Evolutionary conservation across 345 rosid species (phyloP), one percentile per base, ranked within the genome.

Genomic region (Citrus maxima): DNA sequence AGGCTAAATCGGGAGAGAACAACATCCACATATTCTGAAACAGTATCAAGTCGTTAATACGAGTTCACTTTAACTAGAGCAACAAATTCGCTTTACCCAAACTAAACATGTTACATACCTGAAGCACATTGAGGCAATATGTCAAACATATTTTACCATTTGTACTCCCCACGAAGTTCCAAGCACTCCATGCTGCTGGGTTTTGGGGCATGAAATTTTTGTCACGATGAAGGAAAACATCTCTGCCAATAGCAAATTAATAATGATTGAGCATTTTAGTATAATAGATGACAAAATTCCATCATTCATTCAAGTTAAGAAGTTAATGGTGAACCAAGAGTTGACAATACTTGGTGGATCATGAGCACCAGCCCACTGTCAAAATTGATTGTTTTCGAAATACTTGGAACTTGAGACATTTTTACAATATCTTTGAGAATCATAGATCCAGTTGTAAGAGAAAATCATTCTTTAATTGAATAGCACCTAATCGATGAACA

Each of bases 111-210:
- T 24, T n/a, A 38, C 85, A 56, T 75, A 93, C 98, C 99, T 95
- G 98, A 78, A 95, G 97, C 75, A 89, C 87, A 82, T 95, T 88
- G 77, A 95, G 96, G 97, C 99, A 95, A 85, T 93, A 95, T 51
- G 99, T 95, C 78, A 93, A 77, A 76, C 95, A 92, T 2, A 90
- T 90, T 88, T 88, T 90, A 55, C 80, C 86, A 40, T 89, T 87
- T 1, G 86, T 82, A 77, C 87, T 91, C 64, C 92, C 99, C 21
- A 92, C 88, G 86, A 95, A 95, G 75, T 95, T 93, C 98, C 99
- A 93, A 0, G 97, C 89, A 79, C 99, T 88, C 98, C 98, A 93
- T 0, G 61, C 27, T 58, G 61, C 27, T 58, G 61, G 25, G 76
- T 85, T 93, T 80, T 82, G 77, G 7, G 98, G 98, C 98, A 95